phyloP scores from a whole-genome alignment of 129 eudicot genomes.

The Artemisia argyi region DNA sequence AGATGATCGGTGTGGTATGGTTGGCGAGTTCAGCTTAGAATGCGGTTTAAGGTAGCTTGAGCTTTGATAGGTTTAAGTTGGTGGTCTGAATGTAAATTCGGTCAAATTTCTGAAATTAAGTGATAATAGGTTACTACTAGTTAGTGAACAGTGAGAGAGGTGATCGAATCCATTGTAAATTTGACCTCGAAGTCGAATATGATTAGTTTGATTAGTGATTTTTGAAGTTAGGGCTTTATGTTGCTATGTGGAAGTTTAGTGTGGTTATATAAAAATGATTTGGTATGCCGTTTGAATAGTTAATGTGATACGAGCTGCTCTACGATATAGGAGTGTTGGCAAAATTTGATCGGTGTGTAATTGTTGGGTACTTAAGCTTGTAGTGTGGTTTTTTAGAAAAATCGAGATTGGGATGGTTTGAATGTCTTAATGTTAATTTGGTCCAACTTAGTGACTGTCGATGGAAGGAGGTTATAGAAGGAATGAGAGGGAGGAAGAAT shows the following conservation, averaged over 20 bases:
- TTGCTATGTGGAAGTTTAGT: constrained; percentile 13
- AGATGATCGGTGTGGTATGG: too few species aligned
- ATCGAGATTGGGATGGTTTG: not conserved
- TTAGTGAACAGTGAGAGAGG: not conserved
- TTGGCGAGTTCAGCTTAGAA: too few species aligned
- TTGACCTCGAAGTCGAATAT: constrained; percentile 9
- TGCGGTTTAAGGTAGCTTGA: too few species aligned
- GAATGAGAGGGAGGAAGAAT: not conserved
- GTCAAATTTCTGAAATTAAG: too few species aligned
- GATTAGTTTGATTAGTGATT: constrained; percentile 11
- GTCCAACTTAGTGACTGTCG: not conserved
- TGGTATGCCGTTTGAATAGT: not conserved
- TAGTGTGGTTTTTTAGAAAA: not conserved
- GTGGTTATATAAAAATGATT: not conserved
- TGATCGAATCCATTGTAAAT: constrained; percentile 3
- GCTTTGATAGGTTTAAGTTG: too few species aligned
- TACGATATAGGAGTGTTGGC: constrained; percentile 6
- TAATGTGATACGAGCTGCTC: constrained; percentile 18
- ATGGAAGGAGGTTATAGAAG: not conserved
- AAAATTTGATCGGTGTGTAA: not conserved
- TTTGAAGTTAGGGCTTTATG: not conserved
- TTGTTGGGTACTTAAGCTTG: constrained; percentile 7
- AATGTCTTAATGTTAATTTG: not conserved
- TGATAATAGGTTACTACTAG: too few species aligned
- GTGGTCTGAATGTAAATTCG: too few species aligned